Percentiles rank a stretch among this genome's conserved stretches.
phyloP scores from a whole-genome alignment of 2,329 filamentous ascomycete genomes.

The Aureobasidium sp. region DNA sequence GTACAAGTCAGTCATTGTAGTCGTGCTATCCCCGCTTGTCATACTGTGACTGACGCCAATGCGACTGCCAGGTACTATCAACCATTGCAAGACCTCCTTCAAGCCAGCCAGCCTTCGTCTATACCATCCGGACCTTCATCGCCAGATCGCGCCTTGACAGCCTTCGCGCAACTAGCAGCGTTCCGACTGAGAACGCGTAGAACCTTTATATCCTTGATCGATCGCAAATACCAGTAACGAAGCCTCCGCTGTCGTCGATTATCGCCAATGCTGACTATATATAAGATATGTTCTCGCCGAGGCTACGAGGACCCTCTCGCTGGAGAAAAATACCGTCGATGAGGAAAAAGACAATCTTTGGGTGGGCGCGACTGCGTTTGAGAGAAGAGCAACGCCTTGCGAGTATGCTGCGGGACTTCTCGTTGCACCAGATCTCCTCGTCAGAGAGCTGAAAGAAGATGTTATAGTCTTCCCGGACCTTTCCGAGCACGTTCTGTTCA shows the following conservation, averaged over 20 bases:
- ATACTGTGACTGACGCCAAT: neutral
- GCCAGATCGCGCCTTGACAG: conserved; percentile 32
- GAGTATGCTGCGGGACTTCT: conserved; percentile 22
- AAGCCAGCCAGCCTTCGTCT: conserved; percentile 16
- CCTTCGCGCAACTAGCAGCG: conserved; percentile 44
- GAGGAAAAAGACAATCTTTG: conserved; percentile 21
- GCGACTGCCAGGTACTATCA: conserved; percentile 14
- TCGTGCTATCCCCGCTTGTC: no score
- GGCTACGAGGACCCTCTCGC: conserved; percentile 40
- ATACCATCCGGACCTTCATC: conserved; percentile 15
- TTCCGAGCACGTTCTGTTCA: conserved; percentile 25
- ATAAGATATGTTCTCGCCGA: conserved; percentile 44
- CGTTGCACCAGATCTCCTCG: neutral
- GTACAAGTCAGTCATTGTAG: neutral
- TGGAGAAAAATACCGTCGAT: conserved; percentile 23
- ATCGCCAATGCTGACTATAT: neutral
- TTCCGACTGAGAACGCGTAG: conserved; percentile 40
- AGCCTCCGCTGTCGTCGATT: conserved; percentile 30
- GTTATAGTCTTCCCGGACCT: conserved; percentile 18
- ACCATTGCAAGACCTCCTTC: conserved; percentile 15
- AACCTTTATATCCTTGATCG: conserved; percentile 46
- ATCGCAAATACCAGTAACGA: conserved; percentile 40
- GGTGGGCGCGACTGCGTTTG: conserved; percentile 23
- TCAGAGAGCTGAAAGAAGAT: conserved; percentile 17
- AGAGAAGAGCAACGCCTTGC: conserved; percentile 19